Evolutionary conservation across 2,329 filamentous ascomycete genomes (phyloP), one percentile per base, ranked within the genome.

Genomic region (Metarhizium album): DNA sequence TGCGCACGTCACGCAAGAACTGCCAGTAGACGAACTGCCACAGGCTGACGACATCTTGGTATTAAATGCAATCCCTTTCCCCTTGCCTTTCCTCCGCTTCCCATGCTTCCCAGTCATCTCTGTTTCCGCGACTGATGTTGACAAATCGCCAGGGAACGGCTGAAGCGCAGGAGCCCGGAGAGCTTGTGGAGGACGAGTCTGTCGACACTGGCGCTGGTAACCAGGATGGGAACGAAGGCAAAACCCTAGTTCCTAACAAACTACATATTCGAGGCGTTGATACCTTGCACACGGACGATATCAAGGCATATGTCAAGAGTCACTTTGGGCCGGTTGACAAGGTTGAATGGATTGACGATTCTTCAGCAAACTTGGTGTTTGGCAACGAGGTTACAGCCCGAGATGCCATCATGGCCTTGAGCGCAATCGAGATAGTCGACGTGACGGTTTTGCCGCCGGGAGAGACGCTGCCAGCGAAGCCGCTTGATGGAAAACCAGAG

Each of bases 281-380:
- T 62, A 81, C 84, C 42, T 73, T 97, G 63, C 87, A 85, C 31
- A 90, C 90, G 27, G 77, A 82, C 50, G 82, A 95, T 56, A 84
- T 97, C 59, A 84, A 86, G 59, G 74, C 78, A 53, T 96, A 90
- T 60, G 80, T 88, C 8, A 69, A 74, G 46, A 76, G 87, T 55
- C 79, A 93, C 65, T 89, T 79, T 60, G 70, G 74, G 35, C 64
- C 67, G 14, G 73, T 83, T 51, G 72, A 78, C 51, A 76, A 79
- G 54, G 74, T 96, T 55, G 90, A 97, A 70, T 98, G 93, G 93
- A 89, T 98, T 57, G 88, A 97, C 65, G 93, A 98, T 67, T 83
- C 81, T 6, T 91, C 89, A 0, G 88, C 89, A 55, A 97, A 97
- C 64, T 74, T 96, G 49, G 68, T 95, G 48, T 97, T 93, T 70